Percentiles rank a stretch among this genome's conserved stretches.
Evolutionary conservation across 2,329 filamentous ascomycete species (phyloP).

Genomic region (Aureobasidium uvarum): DNA sequence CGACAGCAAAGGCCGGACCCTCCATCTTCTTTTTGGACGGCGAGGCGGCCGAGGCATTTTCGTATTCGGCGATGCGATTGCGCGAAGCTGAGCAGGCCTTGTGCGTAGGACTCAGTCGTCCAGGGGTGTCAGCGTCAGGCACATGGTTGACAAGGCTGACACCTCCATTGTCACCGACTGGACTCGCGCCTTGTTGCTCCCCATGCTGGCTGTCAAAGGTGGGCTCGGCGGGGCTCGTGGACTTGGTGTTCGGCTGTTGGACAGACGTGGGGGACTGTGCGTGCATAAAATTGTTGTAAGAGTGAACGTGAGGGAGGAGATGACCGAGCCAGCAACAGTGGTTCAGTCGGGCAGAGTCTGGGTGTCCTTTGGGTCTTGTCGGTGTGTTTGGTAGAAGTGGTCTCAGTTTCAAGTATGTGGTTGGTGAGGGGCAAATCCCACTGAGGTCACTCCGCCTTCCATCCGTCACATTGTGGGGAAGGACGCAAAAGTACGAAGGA

Average conservation of each 20-base stretch:
- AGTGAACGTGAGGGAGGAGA: conserved; percentile 36
- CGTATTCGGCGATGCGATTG: conserved; percentile 57
- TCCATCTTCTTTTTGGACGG: conserved; percentile 43
- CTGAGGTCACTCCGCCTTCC: background rate
- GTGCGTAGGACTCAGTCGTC: conserved; percentile 34
- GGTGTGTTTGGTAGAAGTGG: conserved; percentile 7
- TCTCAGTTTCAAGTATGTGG: background rate
- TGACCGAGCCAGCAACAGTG: conserved; percentile 58
- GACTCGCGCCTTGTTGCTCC: conserved; percentile 47
- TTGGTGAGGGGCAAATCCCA: conserved; percentile 18
- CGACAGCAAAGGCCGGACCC: conserved; percentile 53
- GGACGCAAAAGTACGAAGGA: background rate
- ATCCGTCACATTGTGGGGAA: conserved; percentile 2
- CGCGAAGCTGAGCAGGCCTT: conserved; percentile 32
- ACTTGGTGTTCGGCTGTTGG: conserved; percentile 46
- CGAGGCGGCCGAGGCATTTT: conserved; percentile 46
- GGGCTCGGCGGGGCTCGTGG: conserved; percentile 41
- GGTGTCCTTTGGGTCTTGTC: background rate
- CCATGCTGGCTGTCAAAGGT: conserved; percentile 58
- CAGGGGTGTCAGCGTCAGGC: conserved; percentile 33
- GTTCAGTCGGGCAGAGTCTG: conserved; percentile 47
- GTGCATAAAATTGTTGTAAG: conserved; percentile 61
- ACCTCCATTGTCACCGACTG: conserved; percentile 36
- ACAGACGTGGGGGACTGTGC: conserved; percentile 55
- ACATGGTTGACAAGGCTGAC: conserved; percentile 32